A percentile compares a stretch with the other conserved stretches of the same genome.
phyloP scores from a whole-genome alignment of 1,139 yeast species.

The Hyphopichia buzzinii region DNA sequence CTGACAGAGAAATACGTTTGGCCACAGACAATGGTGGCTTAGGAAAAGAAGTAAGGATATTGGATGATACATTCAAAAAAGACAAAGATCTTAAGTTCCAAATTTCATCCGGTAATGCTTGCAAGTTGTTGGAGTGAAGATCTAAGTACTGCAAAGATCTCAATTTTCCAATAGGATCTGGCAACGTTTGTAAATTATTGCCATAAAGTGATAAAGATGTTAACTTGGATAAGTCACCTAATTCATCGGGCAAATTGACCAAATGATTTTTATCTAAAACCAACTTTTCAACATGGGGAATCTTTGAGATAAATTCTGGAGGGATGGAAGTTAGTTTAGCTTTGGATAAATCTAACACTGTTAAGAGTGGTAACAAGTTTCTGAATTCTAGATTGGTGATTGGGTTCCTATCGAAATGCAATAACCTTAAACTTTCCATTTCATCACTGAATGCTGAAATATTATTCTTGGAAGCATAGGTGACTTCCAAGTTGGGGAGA shows the following conservation, averaged over 20 bases:
- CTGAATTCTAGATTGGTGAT: constrained; percentile 71
- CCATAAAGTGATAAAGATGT: constrained; percentile 67
- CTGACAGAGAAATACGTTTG: constrained; percentile 34
- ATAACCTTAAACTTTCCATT: constrained; percentile 54
- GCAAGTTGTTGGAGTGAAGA: constrained; percentile 81
- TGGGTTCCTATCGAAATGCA: constrained; percentile 64
- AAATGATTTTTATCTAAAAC: constrained; percentile 82
- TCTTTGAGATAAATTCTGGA: constrained; percentile 55
- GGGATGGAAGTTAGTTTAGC: constrained; percentile 81
- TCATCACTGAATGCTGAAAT: constrained; percentile 69
- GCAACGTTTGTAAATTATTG: constrained; percentile 75
- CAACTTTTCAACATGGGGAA: constrained; percentile 70
- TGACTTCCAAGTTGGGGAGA: constrained; percentile 66
- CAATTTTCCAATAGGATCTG: constrained; percentile 62
- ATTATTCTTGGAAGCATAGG: constrained; percentile 74
- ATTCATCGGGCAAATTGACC: constrained; percentile 69
- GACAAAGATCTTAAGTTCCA: constrained; percentile 63
- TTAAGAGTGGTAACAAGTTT: constrained; percentile 55
- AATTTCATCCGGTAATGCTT: constrained; percentile 63
- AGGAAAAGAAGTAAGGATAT: constrained; percentile 67
- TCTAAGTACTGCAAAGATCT: constrained; percentile 67
- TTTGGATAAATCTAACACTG: constrained; percentile 72
- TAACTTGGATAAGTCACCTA: constrained; percentile 58
- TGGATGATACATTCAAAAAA: constrained; percentile 74
- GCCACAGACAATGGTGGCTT: constrained; percentile 46